phyloP scores from a whole-genome alignment of 768 basidiomycete genomes.

The Leccinum ochraceum region DNA sequence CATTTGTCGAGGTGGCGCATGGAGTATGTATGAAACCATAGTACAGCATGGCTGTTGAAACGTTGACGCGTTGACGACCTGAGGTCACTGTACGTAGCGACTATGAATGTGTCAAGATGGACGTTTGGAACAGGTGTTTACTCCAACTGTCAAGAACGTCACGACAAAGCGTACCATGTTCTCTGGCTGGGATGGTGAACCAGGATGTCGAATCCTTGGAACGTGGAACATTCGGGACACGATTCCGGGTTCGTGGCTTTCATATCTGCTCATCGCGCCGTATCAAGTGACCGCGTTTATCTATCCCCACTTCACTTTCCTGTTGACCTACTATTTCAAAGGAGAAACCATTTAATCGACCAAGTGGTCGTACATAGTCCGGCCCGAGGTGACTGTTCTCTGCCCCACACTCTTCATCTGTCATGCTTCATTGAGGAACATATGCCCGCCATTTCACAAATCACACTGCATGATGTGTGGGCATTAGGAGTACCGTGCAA shows the following conservation, averaged over 20 bases:
- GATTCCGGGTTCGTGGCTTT: slow-evolving; percentile 5
- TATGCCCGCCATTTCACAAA: not conserved
- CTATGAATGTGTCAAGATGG: not conserved
- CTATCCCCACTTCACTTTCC: not conserved
- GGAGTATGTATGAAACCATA: slow-evolving; percentile 15
- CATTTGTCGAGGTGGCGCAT: slow-evolving; percentile 23
- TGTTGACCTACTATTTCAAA: too few relatives aligned
- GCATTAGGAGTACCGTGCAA: slow-evolving; percentile 14
- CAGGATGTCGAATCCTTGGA: slow-evolving; percentile 2
- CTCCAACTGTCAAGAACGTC: not conserved
- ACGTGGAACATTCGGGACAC: not conserved
- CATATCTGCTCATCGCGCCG: slow-evolving; percentile 14
- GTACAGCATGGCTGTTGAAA: slow-evolving; percentile 5
- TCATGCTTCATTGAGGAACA: not conserved
- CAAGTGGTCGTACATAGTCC: too few relatives aligned
- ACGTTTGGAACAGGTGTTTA: not conserved
- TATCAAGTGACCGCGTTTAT: slow-evolving; percentile 9
- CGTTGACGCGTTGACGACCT: not conserved
- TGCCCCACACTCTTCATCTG: not conserved
- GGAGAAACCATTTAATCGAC: too few relatives aligned
- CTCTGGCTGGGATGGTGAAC: not conserved
- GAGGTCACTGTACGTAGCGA: not conserved
- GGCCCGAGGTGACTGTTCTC: not conserved
- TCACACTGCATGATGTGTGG: slow-evolving; percentile 3
- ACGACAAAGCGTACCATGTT: not conserved